Evolutionary conservation across 306 rosid species (phyloP).

Genomic region (Vachellia pachyceras): DNA sequence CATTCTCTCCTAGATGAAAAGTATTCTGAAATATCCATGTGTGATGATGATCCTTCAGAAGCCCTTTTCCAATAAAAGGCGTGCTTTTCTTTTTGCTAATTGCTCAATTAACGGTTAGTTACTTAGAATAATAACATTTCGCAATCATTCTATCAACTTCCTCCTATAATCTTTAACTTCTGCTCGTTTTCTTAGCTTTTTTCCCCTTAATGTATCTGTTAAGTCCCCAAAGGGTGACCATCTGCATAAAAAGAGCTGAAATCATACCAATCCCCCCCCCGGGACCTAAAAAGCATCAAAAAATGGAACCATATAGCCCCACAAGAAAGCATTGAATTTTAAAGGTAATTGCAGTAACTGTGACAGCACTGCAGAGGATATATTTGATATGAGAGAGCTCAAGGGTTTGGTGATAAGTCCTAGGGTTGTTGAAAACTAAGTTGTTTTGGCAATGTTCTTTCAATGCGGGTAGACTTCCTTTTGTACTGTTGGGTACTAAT

Average conservation of each 20-base stretch:
- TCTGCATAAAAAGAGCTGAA: conserved; percentile 36
- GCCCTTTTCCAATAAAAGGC: conserved; percentile 37
- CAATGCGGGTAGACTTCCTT: not conserved
- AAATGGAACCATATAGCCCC: conserved; percentile 30
- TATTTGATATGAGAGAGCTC: not conserved
- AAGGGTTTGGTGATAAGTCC: not conserved
- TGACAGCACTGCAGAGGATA: conserved; percentile 16
- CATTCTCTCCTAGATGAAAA: not conserved
- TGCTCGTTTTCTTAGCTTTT: conserved; percentile 16
- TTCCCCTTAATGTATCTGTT: conserved; percentile 1
- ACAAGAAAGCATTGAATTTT: conserved; percentile 23
- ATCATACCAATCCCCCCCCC: conserved; percentile 32
- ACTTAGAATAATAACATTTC: not conserved
- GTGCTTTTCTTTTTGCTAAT: conserved; percentile 33
- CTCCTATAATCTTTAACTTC: conserved; percentile 31
- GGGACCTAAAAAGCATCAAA: conserved; percentile 42
- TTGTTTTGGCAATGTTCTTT: not conserved
- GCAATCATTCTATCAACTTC: conserved; percentile 3
- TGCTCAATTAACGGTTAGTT: conserved; percentile 33
- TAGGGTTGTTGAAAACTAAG: conserved; percentile 34
- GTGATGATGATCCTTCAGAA: conserved; percentile 20
- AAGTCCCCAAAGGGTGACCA: conserved; percentile 33
- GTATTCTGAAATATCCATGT: not conserved
- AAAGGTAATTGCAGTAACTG: conserved; percentile 8
- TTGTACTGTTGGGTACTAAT: not conserved